Percentiles rank a stretch among this genome's conserved stretches.
Conservation (phyloP, 2,329 filamentous ascomycete genomes). For the Thermoascus crustaceus region DNA sequence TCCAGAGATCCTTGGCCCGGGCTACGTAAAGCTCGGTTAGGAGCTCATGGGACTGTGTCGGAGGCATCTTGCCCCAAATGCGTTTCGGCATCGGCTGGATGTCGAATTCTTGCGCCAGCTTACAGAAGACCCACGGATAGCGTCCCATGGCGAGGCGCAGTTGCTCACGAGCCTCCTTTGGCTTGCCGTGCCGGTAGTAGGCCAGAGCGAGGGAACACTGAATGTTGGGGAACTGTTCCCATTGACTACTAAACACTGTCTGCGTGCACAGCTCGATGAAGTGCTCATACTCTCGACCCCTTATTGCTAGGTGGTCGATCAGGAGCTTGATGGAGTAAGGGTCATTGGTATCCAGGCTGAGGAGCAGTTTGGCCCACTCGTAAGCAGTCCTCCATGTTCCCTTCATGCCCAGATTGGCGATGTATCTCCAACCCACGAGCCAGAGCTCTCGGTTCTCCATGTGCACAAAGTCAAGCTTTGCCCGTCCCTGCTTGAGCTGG, state of each 20-base stretch:
- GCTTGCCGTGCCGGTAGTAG: constrained; percentile 61
- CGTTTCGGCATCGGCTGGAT: constrained; percentile 66
- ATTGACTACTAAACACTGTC: constrained; percentile 41
- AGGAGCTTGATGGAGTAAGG: constrained; percentile 75
- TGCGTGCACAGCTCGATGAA: constrained; percentile 60
- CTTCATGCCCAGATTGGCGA: constrained; percentile 74
- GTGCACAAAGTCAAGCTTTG: constrained; percentile 69
- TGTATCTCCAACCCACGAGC: constrained; percentile 82
- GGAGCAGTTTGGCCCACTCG: constrained; percentile 83
- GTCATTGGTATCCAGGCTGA: constrained; percentile 67
- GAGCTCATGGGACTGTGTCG: constrained; percentile 57
- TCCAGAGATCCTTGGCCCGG: constrained; percentile 77
- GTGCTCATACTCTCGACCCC: constrained; percentile 67
- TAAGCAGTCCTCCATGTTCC: constrained; percentile 91
- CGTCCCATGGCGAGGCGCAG: constrained; percentile 61
- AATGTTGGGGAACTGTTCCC: constrained; percentile 58
- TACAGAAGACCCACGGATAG: constrained; percentile 77
- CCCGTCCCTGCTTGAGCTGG: constrained; percentile 67
- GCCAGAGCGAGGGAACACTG: constrained; percentile 71
- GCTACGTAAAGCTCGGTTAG: constrained; percentile 68
- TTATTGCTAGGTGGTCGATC: constrained; percentile 77
- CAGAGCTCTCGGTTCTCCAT: constrained; percentile 90
- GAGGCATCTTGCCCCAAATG: constrained; percentile 71
- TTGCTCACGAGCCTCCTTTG: constrained; percentile 54
- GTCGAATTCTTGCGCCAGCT: constrained; percentile 71